These are phyloP conservation scores for Leishmania tropica DNA, from an alignment of 208 protist genomes.

Conservation along the genomic window DNA sequence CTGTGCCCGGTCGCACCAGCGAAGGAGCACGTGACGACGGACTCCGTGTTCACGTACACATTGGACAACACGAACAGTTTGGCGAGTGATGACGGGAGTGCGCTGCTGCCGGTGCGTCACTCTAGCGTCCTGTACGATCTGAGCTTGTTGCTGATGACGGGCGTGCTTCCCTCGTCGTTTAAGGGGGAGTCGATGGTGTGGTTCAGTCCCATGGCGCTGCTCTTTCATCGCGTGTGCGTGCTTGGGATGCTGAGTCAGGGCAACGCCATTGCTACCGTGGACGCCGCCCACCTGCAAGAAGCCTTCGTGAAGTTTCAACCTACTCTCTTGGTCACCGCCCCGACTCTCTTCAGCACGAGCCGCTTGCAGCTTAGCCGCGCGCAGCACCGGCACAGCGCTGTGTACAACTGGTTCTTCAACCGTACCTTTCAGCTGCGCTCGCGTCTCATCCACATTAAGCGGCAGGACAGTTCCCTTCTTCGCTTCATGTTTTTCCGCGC, in stretches of 20 bases:
- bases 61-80: constrained; percentile 60
- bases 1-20: constrained; percentile 24
- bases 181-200: constrained; percentile 72
- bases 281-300: constrained; percentile 48
- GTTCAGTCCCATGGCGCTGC: constrained; percentile 68
- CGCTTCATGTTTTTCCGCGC: constrained; percentile 82
- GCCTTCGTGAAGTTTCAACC: constrained; percentile 66
- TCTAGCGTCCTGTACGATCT: constrained; percentile 68
- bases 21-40: constrained; percentile 27
- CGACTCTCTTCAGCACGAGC: constrained; percentile 80
- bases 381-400: constrained; percentile 52
- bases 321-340: constrained; percentile 69
- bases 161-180: constrained; percentile 64
- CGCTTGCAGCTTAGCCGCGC: constrained; percentile 60
- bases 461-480: constrained; percentile 68
- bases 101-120: constrained; percentile 67
- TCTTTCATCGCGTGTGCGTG: constrained; percentile 79
- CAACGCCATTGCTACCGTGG: constrained; percentile 63
- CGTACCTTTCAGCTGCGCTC: constrained; percentile 71
- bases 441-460: constrained; percentile 76
- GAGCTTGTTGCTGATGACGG: constrained; percentile 54
- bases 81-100: constrained; percentile 24
- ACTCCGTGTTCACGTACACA: constrained; percentile 64
- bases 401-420: constrained; percentile 79
- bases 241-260: constrained; percentile 75